Conservation (phyloP, 2,329 filamentous ascomycete species). For the Curvularia lunata region DNA sequence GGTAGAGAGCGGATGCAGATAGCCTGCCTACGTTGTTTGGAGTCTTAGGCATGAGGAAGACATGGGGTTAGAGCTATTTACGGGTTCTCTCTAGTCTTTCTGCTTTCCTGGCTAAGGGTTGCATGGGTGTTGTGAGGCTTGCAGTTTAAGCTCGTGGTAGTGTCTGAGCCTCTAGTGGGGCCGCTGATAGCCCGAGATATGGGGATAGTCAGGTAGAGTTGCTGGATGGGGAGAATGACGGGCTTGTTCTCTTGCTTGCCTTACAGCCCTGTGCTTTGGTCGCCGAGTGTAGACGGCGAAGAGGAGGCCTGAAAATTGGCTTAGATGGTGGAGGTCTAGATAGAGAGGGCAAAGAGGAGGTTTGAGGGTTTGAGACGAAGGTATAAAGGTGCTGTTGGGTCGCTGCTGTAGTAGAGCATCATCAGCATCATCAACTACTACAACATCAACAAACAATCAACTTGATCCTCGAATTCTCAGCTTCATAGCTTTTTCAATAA, state of each 20-base stretch:
- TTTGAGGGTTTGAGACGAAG: not conserved
- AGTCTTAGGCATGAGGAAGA: not conserved
- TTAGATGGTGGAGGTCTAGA: not conserved
- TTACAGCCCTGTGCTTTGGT: not conserved
- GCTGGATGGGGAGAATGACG: not conserved
- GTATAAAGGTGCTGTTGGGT: constrained; percentile 1
- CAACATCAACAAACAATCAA: not conserved
- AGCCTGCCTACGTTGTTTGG: not conserved
- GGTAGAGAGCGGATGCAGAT: not conserved
- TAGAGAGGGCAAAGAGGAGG: not conserved
- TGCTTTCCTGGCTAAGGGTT: not conserved
- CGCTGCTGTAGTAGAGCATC: not conserved
- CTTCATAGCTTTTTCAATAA: not conserved
- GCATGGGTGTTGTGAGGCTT: not conserved
- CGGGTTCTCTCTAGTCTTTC: not conserved
- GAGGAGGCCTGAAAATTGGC: not conserved
- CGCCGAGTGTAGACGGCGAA: not conserved
- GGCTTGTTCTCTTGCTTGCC: not conserved
- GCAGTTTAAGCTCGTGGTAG: not conserved
- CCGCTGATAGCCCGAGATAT: not conserved
- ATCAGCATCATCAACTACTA: not conserved
- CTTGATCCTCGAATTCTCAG: not conserved
- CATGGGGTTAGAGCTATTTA: not conserved
- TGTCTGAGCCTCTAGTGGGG: not conserved
- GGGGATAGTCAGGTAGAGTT: not conserved